Evolutionary conservation across 2,329 filamentous ascomycete species (phyloP), one percentile per base, ranked within the genome.

Genomic region (Phialocephala sp.): DNA sequence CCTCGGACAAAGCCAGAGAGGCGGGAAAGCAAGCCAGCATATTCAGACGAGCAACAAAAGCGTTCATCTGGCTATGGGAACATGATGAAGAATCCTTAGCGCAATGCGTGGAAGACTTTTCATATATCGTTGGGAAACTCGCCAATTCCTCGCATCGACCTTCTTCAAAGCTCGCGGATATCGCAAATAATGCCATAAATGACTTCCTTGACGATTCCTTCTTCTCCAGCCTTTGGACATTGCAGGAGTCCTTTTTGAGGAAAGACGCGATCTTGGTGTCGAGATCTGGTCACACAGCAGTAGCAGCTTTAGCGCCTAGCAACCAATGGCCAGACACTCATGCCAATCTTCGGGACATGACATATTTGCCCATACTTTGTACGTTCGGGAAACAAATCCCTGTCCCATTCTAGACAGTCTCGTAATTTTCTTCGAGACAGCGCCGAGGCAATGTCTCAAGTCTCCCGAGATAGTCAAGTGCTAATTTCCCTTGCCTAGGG

Each of bases 31-130:
- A 54, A 54, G 50, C 50, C 50, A 35, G 27, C 14, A 54, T 54
- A 54, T 54, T 54, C 50, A 27, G 11, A 32, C 22, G 50, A 15
- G 50, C 50, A 8, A 54, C 24, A 27, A 54, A 54, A n/a, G 50
- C 50, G 27, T 54, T 54, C 18, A 54, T 54, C 27, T 54, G 50
- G 50, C 14, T 54, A 12, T 54, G 50, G 50, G 50, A 54, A 24
- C 50, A 54, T n/a, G 50, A 54, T 54, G 50, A 54, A 18, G 50
- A 54, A 18, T 54, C 50, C 24, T 35, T 54, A n/a, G 15, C 24
- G 50, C 50, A 54, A 18, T 54, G 50, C n/a, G 50, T 54, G 22
- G 50, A 54, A 54, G 50, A 54, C 24, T 54, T 54, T n/a, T 54
- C 50, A 12, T 54, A 54, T 18, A 54, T 54, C 24, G 50, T 54